A percentile compares a stretch with the other conserved stretches of the same genome.
Conservation (phyloP, 257 asterid species). For the Nicotiana benthamiana region DNA sequence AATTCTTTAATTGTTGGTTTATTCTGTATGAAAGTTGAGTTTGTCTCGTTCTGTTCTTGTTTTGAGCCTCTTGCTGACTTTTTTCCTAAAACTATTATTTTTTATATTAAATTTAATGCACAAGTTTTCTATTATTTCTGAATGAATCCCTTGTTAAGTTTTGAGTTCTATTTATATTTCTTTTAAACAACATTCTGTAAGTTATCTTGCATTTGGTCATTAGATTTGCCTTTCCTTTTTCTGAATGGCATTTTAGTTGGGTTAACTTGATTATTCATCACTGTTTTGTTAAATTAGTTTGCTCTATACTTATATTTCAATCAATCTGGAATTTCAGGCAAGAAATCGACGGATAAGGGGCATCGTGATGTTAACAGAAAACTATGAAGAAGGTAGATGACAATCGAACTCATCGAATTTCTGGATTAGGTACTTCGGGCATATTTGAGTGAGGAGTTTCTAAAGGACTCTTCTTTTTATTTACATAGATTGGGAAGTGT, state of each 20-base stretch:
- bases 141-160: not conserved
- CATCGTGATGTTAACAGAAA: not conserved
- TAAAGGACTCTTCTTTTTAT: not conserved
- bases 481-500: not conserved
- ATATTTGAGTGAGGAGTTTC: not conserved
- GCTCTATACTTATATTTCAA: not conserved
- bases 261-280: not conserved
- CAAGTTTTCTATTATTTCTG: not conserved
- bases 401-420: not conserved
- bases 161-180: not conserved
- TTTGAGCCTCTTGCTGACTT: not conserved
- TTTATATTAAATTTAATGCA: not conserved
- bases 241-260: not conserved
- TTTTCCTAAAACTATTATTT: not conserved
- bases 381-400: not conserved
- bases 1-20: not conserved
- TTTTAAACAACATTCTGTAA: not conserved
- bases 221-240: not conserved
- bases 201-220: not conserved
- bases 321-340: not conserved
- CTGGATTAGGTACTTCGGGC: not conserved
- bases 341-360: not conserved
- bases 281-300: not conserved
- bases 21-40: not conserved
- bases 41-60: not conserved